Evolutionary conservation across 306 rosid genomes (phyloP).

Genomic region (Mucuna pruriens): DNA sequence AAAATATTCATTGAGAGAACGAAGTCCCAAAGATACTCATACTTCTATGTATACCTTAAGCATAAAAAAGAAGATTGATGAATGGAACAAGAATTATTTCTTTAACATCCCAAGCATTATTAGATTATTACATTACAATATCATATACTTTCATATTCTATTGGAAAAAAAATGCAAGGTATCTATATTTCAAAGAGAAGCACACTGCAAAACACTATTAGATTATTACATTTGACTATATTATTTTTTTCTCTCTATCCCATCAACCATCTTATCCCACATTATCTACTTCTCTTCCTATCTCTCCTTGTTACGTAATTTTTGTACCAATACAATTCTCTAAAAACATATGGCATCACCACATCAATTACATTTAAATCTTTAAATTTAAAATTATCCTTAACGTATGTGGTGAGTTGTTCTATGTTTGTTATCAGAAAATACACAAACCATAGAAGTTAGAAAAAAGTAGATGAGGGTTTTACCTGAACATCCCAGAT

Average conservation of each 20-base stretch:
- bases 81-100: background rate
- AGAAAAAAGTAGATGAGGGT: constrained; percentile 22
- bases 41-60: constrained; percentile 1
- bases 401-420: background rate
- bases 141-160: background rate
- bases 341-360: background rate
- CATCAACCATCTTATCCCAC: background rate
- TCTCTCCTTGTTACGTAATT: background rate
- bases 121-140: background rate
- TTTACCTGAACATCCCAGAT: constrained; percentile 89
- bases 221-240: background rate
- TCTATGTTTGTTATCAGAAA: background rate
- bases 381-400: background rate
- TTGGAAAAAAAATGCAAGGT: constrained; percentile 8
- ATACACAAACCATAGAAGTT: background rate
- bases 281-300: background rate
- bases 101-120: background rate
- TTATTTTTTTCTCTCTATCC: background rate
- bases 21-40: background rate
- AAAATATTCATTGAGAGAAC: background rate
- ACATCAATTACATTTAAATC: background rate
- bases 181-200: constrained; percentile 8
- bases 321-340: background rate
- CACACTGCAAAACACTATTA: background rate
- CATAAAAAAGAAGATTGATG: background rate